Percentiles rank a stretch among this genome's conserved stretches.
phyloP scores from a whole-genome alignment of 2,329 filamentous ascomycete genomes.

The Penicillium oxalicum region DNA sequence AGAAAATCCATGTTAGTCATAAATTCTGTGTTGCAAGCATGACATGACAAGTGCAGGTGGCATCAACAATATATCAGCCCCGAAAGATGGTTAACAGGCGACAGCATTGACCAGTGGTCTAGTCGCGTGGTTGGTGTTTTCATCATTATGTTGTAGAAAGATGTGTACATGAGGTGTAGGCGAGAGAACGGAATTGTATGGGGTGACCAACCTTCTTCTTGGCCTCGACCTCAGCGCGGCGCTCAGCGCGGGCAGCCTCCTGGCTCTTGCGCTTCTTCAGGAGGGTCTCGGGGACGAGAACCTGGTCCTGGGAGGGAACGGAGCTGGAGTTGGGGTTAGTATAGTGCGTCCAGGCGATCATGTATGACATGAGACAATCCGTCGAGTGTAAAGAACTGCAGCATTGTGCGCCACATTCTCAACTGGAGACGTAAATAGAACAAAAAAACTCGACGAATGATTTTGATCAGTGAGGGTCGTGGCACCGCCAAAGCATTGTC shows the following conservation, averaged over 20 bases:
- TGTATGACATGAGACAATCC: conserved; percentile 58
- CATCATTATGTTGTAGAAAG: conserved; percentile 73
- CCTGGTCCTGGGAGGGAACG: conserved; percentile 89
- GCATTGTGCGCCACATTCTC: conserved; percentile 85
- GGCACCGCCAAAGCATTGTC: conserved; percentile 9
- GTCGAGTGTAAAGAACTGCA: conserved; percentile 86
- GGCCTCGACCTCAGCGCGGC: conserved; percentile 71
- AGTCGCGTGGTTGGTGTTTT: conserved; percentile 80
- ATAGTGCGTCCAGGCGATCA: conserved; percentile 68
- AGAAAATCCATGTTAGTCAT: conserved; percentile 24
- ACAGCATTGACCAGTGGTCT: conserved; percentile 95
- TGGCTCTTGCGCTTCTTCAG: conserved; percentile 99
- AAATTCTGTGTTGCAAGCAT: conserved; percentile 9
- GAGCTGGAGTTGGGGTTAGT: conserved; percentile 65
- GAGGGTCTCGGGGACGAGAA: conserved; percentile 97
- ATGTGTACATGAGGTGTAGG: conserved; percentile 8
- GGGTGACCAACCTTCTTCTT: conserved; percentile 73
- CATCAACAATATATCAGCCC: conserved; percentile 64
- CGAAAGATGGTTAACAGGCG: conserved; percentile 55
- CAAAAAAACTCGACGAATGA: conserved; percentile 67
- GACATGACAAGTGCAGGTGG: conserved; percentile 11
- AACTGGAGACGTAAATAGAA: conserved; percentile 55
- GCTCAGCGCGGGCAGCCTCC: conserved; percentile 96
- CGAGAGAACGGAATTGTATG: conserved; percentile 8
- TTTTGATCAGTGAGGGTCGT: conserved; percentile 70